These are phyloP conservation scores for Botryotinia convoluta DNA, from an alignment of 2,329 filamentous ascomycete genomes.

Conservation along the genomic window DNA sequence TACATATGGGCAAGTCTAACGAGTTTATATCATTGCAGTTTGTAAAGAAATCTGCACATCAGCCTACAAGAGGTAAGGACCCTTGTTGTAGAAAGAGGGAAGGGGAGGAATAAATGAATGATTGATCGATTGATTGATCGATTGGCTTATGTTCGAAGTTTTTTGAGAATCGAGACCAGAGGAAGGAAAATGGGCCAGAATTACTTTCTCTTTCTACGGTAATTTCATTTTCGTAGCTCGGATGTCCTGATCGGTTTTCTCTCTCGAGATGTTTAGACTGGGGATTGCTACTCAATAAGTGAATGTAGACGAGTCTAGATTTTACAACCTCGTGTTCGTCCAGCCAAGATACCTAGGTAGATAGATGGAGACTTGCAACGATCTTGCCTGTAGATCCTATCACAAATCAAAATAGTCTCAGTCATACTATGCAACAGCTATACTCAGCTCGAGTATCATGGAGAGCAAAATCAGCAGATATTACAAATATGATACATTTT, in stretches of 20 bases:
- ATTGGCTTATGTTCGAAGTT: not conserved
- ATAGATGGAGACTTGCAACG: not conserved
- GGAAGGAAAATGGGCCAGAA: not conserved
- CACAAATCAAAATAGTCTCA: not conserved
- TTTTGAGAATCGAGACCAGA: not conserved
- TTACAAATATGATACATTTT: conserved; percentile 22
- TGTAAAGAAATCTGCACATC: not conserved
- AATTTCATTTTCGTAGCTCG: not conserved
- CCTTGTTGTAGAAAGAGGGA: not conserved
- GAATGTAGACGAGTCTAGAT: not conserved
- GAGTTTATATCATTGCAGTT: not conserved
- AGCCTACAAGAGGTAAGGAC: not conserved
- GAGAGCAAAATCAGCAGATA: not conserved
- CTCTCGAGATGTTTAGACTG: not conserved
- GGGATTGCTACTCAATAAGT: not conserved
- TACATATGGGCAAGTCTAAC: not conserved
- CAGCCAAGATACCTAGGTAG: not conserved
- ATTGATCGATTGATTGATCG: no score
- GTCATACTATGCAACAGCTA: not conserved
- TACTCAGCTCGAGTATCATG: not conserved
- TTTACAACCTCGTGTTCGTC: not conserved
- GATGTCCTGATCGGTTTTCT: no score
- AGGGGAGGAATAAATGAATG: not conserved
- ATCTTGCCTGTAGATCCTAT: not conserved
- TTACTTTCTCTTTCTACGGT: not conserved